Base-by-base conservation (phyloP, 768 basidiomycete genomes). In the Amanita polypyramis region DNA sequence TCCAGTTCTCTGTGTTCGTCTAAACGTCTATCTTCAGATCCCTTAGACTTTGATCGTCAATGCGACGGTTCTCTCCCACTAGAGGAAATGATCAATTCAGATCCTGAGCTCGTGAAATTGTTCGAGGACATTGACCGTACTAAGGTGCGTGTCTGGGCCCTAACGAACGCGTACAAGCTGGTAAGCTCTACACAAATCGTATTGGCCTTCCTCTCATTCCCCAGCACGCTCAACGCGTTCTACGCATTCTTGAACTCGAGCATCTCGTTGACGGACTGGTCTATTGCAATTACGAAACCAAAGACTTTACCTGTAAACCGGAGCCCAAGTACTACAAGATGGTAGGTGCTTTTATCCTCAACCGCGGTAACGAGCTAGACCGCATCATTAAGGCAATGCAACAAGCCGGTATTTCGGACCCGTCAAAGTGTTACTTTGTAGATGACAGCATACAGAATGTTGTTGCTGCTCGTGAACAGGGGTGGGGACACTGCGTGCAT, bases 1-100 rank as follows among this genome's bases (percentile, higher is more conserved):
- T n/a, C 17, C 25, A 30, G 12, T n/a, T 2, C 8, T 10, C 15
- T 10, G 10, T 21, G n/a, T 20, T 12, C 21, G n/a, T 17, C 32
- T 27, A 15, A 11, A 38, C 43, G 34, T 21, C 29, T 21, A 10
- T 21, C 12, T 23, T 33, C 11, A 64, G 90, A 93, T 60, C 83
- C 86, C 9, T 62, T 92, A 43, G 88, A 91, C 58, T 93, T 91
- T 61, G 84, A 93, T 65, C 68, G 65, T 45, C 79, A 84, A 63
- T 93, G 90, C 60, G 90, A 93, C 56, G 85, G 83, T 2, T 76
- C 86, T 17, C 70, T 93, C 10, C 90, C 90, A 5, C 70, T 93
- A 5, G 90, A 93, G 58, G 72, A 81, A 2, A 81, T 85, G 68
- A 80, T 93, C 53, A 69, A 72, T 21, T 84, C 80, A 25, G 68